Evolutionary conservation across 169 alveolate species (phyloP).

Genomic region (Cryptosporidium sp.): DNA sequence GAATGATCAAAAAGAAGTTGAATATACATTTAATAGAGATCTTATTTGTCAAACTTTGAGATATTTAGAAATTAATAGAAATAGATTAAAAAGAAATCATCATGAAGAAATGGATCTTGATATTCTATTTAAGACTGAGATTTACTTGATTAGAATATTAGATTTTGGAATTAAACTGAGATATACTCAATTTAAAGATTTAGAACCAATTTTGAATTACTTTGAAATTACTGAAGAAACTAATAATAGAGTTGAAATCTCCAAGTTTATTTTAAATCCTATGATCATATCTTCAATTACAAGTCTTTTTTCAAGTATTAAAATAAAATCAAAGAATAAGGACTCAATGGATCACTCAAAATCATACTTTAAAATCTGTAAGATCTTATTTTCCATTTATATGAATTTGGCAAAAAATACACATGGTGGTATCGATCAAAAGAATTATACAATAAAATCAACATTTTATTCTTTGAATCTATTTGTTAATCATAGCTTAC

Average conservation of each 20-base stretch:
- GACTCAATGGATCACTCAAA: constrained; percentile 5
- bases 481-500: constrained; percentile 21
- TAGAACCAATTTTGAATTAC: constrained; percentile 8
- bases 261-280: constrained; percentile 13
- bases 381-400: constrained; percentile 10
- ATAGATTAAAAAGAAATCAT: background rate
- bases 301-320: constrained; percentile 31
- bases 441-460: constrained; percentile 9
- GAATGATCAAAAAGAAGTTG: background rate
- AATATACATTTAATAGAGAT: background rate
- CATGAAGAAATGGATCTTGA: constrained; percentile 9
- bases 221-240: constrained; percentile 7
- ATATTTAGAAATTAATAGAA: background rate
- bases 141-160: constrained; percentile 15
- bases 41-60: constrained; percentile 5
- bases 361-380: constrained; percentile 5
- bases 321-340: background rate
- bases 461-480: constrained; percentile 25
- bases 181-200: constrained; percentile 3
- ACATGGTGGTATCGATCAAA: background rate
- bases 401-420: background rate
- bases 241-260: background rate
- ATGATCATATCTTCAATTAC: constrained; percentile 25
- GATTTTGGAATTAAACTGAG: constrained; percentile 27
- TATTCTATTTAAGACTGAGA: constrained; percentile 1